Evolutionary conservation across 345 rosid genomes (phyloP).

Genomic region (Mangifera indica): DNA sequence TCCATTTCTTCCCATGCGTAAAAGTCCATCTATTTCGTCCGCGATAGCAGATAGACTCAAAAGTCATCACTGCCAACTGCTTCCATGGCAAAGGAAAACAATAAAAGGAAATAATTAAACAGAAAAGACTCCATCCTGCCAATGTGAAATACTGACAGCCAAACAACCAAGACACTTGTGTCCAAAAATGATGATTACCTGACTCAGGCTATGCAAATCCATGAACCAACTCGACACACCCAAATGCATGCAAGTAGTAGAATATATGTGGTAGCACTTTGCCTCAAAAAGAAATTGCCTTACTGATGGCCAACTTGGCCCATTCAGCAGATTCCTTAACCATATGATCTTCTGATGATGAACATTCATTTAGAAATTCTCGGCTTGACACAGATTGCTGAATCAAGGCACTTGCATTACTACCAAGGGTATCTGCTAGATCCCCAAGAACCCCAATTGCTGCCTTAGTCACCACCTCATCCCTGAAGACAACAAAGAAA

Average conservation of each 20-base stretch:
- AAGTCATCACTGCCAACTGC: constrained; percentile 34
- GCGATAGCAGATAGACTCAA: constrained; percentile 30
- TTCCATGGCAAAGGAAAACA: constrained; percentile 21
- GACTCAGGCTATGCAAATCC: constrained; percentile 45
- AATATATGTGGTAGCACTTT: constrained; percentile 14
- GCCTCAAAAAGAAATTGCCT: constrained; percentile 52
- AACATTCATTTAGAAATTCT: constrained; percentile 54
- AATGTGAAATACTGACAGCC: constrained; percentile 21
- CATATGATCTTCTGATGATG: constrained; percentile 50
- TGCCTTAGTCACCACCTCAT: constrained; percentile 49
- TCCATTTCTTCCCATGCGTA: constrained; percentile 18
- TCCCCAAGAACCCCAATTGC: constrained; percentile 64
- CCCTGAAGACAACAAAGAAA: constrained; percentile 36
- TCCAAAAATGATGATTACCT: constrained; percentile 42
- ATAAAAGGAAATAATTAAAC: constrained; percentile 16
- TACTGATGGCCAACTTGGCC: constrained; percentile 61
- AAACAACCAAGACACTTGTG: constrained; percentile 19
- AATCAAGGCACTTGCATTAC: constrained; percentile 53
- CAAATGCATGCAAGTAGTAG: constrained; percentile 56
- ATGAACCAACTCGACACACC: constrained; percentile 43
- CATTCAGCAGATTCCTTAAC: constrained; percentile 70
- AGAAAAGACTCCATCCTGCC: constrained; percentile 18
- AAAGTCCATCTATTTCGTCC: constrained; percentile 25
- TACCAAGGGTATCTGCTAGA: constrained; percentile 56
- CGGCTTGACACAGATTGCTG: constrained; percentile 54